These are phyloP conservation scores for Oryza australiensis DNA, from an alignment of 176 grass and related monocot species.

Conservation along the genomic window DNA sequence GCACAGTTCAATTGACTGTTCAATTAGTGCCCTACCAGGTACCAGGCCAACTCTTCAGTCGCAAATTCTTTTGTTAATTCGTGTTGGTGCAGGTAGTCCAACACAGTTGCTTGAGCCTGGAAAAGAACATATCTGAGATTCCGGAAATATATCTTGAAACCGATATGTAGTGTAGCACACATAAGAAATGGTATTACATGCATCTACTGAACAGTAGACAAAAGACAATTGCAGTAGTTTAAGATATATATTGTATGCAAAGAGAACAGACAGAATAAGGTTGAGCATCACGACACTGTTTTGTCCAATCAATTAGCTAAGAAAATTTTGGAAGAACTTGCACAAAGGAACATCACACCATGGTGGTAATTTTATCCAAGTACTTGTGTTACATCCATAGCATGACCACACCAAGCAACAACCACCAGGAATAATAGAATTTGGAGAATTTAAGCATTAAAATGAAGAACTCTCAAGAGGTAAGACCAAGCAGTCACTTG, in stretches of 20 bases:
- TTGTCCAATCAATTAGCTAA: constrained; percentile 19
- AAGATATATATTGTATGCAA: neutral
- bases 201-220: neutral
- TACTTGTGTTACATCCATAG: neutral
- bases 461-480: neutral
- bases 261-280: neutral
- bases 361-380: constrained; percentile 3
- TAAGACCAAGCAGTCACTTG: neutral
- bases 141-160: neutral
- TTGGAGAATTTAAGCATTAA: neutral
- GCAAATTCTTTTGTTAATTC: constrained; percentile 76
- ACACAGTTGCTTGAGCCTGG: constrained; percentile 72
- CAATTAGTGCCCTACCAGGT: constrained; percentile 56
- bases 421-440: neutral
- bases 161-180: neutral
- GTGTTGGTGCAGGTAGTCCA: constrained; percentile 66
- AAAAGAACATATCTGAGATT: constrained; percentile 39
- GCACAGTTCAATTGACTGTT: constrained; percentile 31
- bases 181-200: neutral
- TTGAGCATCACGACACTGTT: neutral
- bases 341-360: constrained; percentile 11
- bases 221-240: neutral
- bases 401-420: neutral
- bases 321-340: neutral
- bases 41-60: constrained; percentile 86